Base-by-base conservation (phyloP, 1,284 basidiomycete genomes). In the Meripilus lineatus region DNA sequence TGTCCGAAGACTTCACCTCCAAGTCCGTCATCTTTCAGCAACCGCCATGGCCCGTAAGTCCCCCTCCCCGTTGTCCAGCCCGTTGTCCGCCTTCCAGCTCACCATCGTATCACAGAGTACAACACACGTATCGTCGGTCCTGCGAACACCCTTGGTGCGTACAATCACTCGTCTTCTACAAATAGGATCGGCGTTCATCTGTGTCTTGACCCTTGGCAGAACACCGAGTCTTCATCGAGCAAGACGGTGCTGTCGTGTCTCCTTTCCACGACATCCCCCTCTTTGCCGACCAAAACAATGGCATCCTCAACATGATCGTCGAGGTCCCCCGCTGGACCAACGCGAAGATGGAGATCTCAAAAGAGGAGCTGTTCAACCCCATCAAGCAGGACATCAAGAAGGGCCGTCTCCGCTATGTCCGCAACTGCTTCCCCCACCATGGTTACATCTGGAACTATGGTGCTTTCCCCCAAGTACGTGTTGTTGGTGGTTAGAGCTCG, bases 361-460 rank as follows among this genome's bases (percentile, higher is more conserved):
- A 97, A 73, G 93, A 96, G 63, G 95, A 99, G 68, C 50, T 80
- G 24, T 93, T 99, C 81, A 99, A 99, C 74, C 93, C 94, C 57
- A 97, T 99, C 86, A 93, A 96, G 71, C 96, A 99, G 75, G 93
- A 96, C 66, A 84, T 88, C 65, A 96, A 95, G 74, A 93, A 90
- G 72, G 93, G 93, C 62, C 93, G 91, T 68, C 74, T 99, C 66
- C 89, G 96, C 59, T 99, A 80, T 69, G 96, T 99, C 53, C 89
- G 96, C 70, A 99, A 99, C 83, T 99, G 94, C 72, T 99, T 99
- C 89, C 96, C 93, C 57, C 95, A 98, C 77, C 93, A 98, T 68
- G 94, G 93, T 40, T 93, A 94, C 76, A 93, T 96, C 75, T 94
- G 92, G 93, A 96, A 96, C 78, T 96, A 95, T 65, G 92, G 93